Evolutionary conservation across 768 basidiomycete species (phyloP).

Genomic region (Lactifluus hygrophoroides): DNA sequence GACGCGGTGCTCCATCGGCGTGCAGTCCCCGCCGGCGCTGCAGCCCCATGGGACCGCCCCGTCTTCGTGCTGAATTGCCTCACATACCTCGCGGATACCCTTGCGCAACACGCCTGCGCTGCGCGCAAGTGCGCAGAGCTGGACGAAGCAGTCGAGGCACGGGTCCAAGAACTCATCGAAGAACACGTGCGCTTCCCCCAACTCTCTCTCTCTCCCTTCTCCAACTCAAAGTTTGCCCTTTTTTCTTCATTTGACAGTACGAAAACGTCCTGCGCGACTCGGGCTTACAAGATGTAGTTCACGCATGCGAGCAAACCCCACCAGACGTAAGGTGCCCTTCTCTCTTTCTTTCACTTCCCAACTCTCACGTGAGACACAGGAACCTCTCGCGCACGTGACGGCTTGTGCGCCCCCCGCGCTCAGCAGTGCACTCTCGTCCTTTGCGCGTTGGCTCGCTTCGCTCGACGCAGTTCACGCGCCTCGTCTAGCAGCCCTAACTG

Average conservation of each 20-base stretch:
- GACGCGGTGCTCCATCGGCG: constrained; percentile 50
- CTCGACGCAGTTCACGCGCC: constrained; percentile 75
- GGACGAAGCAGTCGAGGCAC: constrained; percentile 49
- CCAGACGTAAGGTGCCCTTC: constrained; percentile 30
- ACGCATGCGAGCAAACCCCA: constrained; percentile 34
- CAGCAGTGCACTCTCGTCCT: constrained; percentile 51
- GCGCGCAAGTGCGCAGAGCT: constrained; percentile 48
- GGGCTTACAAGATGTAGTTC: constrained; percentile 40
- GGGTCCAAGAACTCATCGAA: constrained; percentile 57
- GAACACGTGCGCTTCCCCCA: constrained; percentile 61
- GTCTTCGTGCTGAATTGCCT: constrained; percentile 85
- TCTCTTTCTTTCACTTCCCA: neutral
- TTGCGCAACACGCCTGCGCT: constrained; percentile 66
- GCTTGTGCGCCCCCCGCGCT: constrained; percentile 56
- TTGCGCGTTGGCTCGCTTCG: constrained; percentile 80
- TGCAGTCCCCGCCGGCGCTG: neutral
- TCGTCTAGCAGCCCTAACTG: constrained; percentile 64
- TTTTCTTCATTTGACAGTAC: constrained; percentile 30
- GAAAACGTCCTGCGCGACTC: constrained; percentile 45
- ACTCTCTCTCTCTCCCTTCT: neutral
- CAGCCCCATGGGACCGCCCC: constrained; percentile 59
- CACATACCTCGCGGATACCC: constrained; percentile 66
- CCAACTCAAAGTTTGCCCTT: neutral
- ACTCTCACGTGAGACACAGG: constrained; percentile 29
- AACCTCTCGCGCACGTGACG: constrained; percentile 70